Conservation (phyloP, 2,329 filamentous ascomycete genomes). For the Cladosporium sp. region DNA sequence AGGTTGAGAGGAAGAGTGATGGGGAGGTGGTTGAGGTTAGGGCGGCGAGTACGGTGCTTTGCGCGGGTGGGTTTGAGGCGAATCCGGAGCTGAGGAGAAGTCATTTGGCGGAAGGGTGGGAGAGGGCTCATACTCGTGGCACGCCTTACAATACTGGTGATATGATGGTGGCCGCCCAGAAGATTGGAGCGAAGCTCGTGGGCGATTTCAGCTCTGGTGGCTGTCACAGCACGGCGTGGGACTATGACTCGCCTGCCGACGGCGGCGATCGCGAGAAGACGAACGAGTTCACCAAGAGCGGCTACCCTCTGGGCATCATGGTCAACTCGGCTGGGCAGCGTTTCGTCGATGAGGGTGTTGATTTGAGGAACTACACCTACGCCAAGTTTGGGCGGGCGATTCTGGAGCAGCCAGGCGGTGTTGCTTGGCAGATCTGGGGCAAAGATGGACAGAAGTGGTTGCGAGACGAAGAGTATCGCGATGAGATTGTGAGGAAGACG, state of each 20-base stretch:
- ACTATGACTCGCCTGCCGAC: constrained; percentile 55
- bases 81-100: constrained; percentile 54
- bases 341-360: constrained; percentile 64
- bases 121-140: constrained; percentile 58
- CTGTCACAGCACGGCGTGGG: constrained; percentile 63
- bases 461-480: constrained; percentile 58
- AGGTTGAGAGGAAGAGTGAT: constrained; percentile 22
- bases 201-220: constrained; percentile 57
- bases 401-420: constrained; percentile 52
- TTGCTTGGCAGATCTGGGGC: constrained; percentile 65
- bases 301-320: constrained; percentile 64
- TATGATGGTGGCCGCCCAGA: constrained; percentile 51
- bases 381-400: constrained; percentile 62
- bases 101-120: constrained; percentile 58
- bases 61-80: constrained; percentile 62
- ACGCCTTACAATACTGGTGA: constrained; percentile 64
- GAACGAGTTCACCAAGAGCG: constrained; percentile 66
- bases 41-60: constrained; percentile 47
- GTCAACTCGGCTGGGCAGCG: constrained; percentile 55
- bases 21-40: constrained; percentile 29
- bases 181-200: constrained; percentile 47
- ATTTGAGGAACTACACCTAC: constrained; percentile 65
- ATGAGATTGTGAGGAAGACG: constrained; percentile 54
- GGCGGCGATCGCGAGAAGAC: constrained; percentile 56
- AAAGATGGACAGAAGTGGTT: constrained; percentile 49